Conservation (phyloP, 2,329 filamentous ascomycete species). For the Lasiodiplodia gonubiensis region DNA sequence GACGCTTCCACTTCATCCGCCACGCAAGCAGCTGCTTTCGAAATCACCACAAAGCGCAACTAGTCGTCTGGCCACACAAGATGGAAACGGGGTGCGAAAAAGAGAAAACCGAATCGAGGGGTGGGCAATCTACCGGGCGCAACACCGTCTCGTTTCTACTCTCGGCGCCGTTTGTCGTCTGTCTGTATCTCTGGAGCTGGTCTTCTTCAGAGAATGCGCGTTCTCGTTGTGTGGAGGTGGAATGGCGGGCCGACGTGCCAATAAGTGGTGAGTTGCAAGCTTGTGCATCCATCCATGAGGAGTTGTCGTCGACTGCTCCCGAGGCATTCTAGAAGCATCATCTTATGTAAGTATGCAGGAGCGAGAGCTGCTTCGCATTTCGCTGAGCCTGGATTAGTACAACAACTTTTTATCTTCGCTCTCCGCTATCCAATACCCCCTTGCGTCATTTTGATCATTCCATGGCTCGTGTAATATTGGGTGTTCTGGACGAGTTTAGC, state of each 20-base stretch:
- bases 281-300: background rate
- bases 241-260: background rate
- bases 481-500: background rate
- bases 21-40: background rate
- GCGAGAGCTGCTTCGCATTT: background rate
- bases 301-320: background rate
- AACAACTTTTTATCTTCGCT: background rate
- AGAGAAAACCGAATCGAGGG: background rate
- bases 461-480: background rate
- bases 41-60: background rate
- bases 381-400: background rate
- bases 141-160: background rate
- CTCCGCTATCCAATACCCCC: background rate
- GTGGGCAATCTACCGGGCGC: background rate
- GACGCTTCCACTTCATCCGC: background rate
- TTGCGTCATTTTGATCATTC: background rate
- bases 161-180: background rate
- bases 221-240: background rate
- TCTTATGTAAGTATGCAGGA: background rate
- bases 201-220: background rate
- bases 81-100: background rate
- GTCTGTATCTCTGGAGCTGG: background rate
- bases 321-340: background rate
- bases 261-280: background rate
- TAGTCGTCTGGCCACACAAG: background rate